These are phyloP conservation scores for Brasilioporus rufonigricans DNA, from an alignment of 768 basidiomycete species.

Conservation along the genomic window DNA sequence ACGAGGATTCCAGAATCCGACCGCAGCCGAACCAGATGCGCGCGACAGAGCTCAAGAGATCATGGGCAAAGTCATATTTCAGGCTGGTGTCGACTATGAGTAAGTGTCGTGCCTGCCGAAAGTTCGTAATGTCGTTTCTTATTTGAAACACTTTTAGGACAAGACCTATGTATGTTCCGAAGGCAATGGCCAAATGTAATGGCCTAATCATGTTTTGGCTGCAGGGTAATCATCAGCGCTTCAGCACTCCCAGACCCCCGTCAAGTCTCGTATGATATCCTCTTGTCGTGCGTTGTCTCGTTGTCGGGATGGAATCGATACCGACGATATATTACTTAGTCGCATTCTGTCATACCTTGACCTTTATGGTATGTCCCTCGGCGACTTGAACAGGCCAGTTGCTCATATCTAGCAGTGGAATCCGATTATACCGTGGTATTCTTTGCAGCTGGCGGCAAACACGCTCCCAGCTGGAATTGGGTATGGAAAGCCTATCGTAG, in stretches of 20 bases:
- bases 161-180: constrained; percentile 81
- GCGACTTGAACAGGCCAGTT: background rate
- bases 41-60: constrained; percentile 58
- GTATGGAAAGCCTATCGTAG: constrained; percentile 88
- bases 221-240: constrained; percentile 82
- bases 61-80: constrained; percentile 74
- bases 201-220: constrained; percentile 7
- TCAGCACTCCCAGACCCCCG: constrained; percentile 80
- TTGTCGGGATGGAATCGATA: constrained; percentile 4
- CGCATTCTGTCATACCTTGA: constrained; percentile 78
- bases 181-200: background rate
- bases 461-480: constrained; percentile 86
- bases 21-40: constrained; percentile 26
- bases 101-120: constrained; percentile 42
- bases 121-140: constrained; percentile 10
- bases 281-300: constrained; percentile 57
- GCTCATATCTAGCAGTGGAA: constrained; percentile 55
- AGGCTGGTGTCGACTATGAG: constrained; percentile 91
- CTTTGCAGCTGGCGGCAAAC: constrained; percentile 73
- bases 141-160: constrained; percentile 48
- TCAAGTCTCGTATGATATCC: constrained; percentile 71
- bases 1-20: constrained; percentile 30
- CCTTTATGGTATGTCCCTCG: constrained; percentile 59
- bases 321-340: constrained; percentile 35
- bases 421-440: constrained; percentile 88